phyloP scores from a whole-genome alignment of 2,329 filamentous ascomycete species.

The Diplocarpon rosae region DNA sequence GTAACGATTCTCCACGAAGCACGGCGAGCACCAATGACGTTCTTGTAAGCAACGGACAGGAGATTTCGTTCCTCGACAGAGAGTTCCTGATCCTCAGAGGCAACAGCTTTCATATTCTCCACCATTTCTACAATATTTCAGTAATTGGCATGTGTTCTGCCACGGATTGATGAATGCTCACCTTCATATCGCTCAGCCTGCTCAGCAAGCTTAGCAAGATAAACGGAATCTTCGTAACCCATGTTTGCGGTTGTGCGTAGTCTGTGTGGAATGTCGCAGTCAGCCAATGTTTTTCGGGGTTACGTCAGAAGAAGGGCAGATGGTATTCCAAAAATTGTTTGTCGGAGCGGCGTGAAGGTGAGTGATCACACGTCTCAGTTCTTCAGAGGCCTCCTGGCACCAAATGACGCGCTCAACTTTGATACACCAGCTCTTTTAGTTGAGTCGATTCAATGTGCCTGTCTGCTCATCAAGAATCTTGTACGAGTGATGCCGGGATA shows the following conservation, averaged over 20 bases:
- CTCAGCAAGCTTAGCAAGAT: conserved; percentile 99
- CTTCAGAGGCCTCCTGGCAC: conserved; percentile 3
- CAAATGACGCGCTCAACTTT: not conserved
- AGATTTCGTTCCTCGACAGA: conserved; percentile 96
- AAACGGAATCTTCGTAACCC: conserved; percentile 99
- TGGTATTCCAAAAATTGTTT: not conserved
- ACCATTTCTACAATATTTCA: conserved; percentile 71
- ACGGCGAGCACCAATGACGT: conserved; percentile 93
- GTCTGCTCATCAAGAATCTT: not conserved
- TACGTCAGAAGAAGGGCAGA: not conserved
- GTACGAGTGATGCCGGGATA: conserved; percentile 4
- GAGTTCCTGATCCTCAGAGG: conserved; percentile 72
- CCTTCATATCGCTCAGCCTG: conserved; percentile 99
- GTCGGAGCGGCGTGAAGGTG: not conserved
- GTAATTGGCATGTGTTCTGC: conserved; percentile 3
- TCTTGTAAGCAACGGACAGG: conserved; percentile 97
- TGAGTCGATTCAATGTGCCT: not conserved
- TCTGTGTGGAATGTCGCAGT: conserved; percentile 8
- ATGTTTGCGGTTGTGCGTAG: conserved; percentile 50
- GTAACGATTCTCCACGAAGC: conserved; percentile 98
- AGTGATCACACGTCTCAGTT: conserved; percentile 5
- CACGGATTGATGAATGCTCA: conserved; percentile 38
- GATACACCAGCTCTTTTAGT: not conserved
- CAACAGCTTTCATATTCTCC: conserved; percentile 99
- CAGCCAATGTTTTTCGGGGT: not conserved